Evolutionary conservation across 2,329 filamentous ascomycete species (phyloP).

Genomic region (Endocalyx cinctus): DNA sequence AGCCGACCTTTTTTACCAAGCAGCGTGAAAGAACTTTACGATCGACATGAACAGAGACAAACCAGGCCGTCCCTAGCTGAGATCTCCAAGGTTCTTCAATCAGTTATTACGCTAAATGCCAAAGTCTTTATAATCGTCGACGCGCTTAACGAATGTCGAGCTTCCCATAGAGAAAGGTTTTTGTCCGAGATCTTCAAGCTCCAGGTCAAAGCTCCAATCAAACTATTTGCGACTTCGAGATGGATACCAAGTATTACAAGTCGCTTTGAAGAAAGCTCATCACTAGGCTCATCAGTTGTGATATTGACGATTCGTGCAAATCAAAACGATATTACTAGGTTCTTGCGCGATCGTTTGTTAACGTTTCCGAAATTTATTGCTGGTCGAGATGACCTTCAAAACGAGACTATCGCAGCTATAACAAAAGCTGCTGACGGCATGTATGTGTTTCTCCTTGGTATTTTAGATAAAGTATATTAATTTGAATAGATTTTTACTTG

Average conservation of each 20-base stretch:
- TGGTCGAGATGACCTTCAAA: constrained; percentile 9
- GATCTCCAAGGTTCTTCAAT: constrained; percentile 11
- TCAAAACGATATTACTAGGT: constrained; percentile 23
- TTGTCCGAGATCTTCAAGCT: constrained; percentile 9
- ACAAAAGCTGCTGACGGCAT: constrained; percentile 21
- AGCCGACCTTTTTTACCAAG: constrained; percentile 15
- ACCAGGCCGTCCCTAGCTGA: constrained; percentile 20
- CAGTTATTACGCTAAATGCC: constrained; percentile 13
- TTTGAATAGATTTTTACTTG: constrained; percentile 31
- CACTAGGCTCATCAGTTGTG: too few species aligned
- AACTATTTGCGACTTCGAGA: constrained; percentile 14
- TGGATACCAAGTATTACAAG: constrained; percentile 11
- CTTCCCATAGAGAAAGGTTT: constrained; percentile 7
- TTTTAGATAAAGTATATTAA: constrained; percentile 7
- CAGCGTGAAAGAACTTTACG: constrained; percentile 21
- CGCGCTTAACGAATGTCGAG: constrained; percentile 14
- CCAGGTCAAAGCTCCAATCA: constrained; percentile 4
- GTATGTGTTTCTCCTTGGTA: constrained; percentile 19
- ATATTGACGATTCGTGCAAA: constrained; percentile 29
- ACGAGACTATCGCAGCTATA: constrained; percentile 15
- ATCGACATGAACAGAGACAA: constrained; percentile 7
- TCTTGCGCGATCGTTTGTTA: constrained; percentile 19
- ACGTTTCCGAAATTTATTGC: constrained; percentile 11
- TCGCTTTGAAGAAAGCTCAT: constrained; percentile 4
- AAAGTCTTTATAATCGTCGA: constrained; percentile 16